phyloP scores from a whole-genome alignment of 805 yeast genomes.

The Kurtzmaniella fragi region DNA sequence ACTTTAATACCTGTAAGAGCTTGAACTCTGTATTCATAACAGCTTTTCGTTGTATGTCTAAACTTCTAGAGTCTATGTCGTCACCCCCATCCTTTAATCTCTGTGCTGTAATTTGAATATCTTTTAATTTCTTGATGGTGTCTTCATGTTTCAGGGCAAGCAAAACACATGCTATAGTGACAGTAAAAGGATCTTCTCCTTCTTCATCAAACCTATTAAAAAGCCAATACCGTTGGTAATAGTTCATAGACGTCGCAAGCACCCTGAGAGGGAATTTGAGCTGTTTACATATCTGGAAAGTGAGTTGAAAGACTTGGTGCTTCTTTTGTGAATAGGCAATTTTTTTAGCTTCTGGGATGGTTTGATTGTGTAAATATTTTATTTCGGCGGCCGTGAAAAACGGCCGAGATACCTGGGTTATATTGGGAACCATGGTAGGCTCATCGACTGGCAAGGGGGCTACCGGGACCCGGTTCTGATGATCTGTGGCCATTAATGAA shows the following conservation, averaged over 20 bases:
- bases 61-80: slow-evolving; percentile 20
- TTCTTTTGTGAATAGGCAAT: slow-evolving; percentile 45
- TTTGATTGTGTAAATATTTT: slow-evolving; percentile 42
- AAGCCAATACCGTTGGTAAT: slow-evolving; percentile 66
- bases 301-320: slow-evolving; percentile 48
- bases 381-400: slow-evolving; percentile 54
- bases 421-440: slow-evolving; percentile 2
- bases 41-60: slow-evolving; percentile 54
- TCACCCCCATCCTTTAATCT: slow-evolving; percentile 29
- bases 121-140: slow-evolving; percentile 69
- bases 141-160: slow-evolving; percentile 79
- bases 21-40: slow-evolving; percentile 63
- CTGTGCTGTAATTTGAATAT: slow-evolving; percentile 50
- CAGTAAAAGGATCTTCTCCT: slow-evolving; percentile 46
- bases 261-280: slow-evolving; percentile 68
- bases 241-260: slow-evolving; percentile 64
- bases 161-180: slow-evolving; percentile 66
- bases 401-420: slow-evolving; percentile 52
- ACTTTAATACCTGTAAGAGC: slow-evolving; percentile 69
- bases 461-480: too few species aligned
- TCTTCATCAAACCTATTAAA: slow-evolving; percentile 52
- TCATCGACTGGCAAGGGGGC: too few species aligned
- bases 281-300: slow-evolving; percentile 46
- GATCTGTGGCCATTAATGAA: too few species aligned
- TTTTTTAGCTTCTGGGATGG: slow-evolving; percentile 47